A percentile compares a stretch with the other conserved stretches of the same genome.
These are phyloP conservation scores for Cerrena zonata DNA, from an alignment of 1,284 basidiomycete species.

Conservation along the genomic window DNA sequence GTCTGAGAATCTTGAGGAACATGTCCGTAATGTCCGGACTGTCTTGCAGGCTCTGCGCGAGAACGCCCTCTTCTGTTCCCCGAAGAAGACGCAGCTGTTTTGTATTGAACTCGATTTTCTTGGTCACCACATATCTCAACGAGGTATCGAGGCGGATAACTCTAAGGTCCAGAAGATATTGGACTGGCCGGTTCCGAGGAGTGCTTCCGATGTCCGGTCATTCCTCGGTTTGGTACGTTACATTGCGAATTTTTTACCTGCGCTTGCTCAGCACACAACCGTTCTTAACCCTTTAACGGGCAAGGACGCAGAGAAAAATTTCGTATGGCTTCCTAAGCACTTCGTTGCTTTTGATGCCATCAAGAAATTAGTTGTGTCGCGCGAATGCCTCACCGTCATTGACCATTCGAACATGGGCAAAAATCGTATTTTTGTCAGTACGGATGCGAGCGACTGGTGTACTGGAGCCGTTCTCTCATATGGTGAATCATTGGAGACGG, in stretches of 20 bases:
- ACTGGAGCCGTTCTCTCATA: constrained; percentile 22
- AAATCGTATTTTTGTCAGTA: constrained; percentile 24
- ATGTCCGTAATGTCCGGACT: constrained; percentile 24
- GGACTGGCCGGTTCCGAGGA: constrained; percentile 29
- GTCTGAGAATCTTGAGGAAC: constrained; percentile 32
- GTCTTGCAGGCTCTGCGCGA: constrained; percentile 23
- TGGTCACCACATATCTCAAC: constrained; percentile 18
- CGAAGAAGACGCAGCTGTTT: constrained; percentile 26
- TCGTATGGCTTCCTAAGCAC: constrained; percentile 27
- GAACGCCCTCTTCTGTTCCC: constrained; percentile 22
- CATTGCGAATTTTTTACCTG: constrained; percentile 30
- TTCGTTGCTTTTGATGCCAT: constrained; percentile 34
- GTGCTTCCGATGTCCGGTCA: constrained; percentile 22
- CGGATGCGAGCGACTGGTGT: constrained; percentile 21
- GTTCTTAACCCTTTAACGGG: constrained; percentile 30
- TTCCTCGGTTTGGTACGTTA: constrained; percentile 37
- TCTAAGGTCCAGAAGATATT: constrained; percentile 27
- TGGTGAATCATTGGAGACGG: constrained; percentile 8
- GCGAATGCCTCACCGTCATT: constrained; percentile 26
- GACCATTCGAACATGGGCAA: constrained; percentile 27
- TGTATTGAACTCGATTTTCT: constrained; percentile 16
- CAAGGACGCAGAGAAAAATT: constrained; percentile 20
- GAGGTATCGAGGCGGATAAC: no score
- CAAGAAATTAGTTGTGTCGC: constrained; percentile 26
- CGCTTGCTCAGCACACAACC: constrained; percentile 26